Evolutionary conservation across 371 early-diverging fungal species (phyloP).

Genomic region (Mortierella sp.): DNA sequence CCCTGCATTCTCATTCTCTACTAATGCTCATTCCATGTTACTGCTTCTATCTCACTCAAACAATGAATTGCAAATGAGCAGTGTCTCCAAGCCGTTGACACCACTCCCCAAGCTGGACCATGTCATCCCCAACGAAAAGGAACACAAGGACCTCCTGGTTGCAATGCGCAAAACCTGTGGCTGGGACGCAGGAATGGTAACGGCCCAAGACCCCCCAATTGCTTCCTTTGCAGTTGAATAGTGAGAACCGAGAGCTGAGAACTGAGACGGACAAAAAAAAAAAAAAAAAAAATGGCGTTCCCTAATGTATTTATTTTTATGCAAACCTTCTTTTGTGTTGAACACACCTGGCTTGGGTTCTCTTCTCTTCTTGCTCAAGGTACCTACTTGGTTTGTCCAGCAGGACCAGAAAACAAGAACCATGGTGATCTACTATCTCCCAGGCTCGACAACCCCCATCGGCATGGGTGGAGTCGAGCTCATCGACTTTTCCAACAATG

Average conservation of each 20-base stretch:
- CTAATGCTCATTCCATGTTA: no score
- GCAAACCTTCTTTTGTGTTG: background rate
- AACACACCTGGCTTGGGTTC: background rate
- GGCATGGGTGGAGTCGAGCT: slow-evolving; percentile 50
- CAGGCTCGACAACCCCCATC: slow-evolving; percentile 25
- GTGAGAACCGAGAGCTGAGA: no score
- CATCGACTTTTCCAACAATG: slow-evolving; percentile 29
- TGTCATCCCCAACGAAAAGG: slow-evolving; percentile 41
- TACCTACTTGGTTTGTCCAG: slow-evolving; percentile 45
- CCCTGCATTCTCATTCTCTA: no score
- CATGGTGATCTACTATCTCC: slow-evolving; percentile 43
- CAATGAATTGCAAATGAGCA: no score
- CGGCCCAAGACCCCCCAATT: background rate
- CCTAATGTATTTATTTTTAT: background rate
- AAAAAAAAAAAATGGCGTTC: no score
- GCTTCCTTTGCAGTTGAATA: no score
- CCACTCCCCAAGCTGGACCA: slow-evolving; percentile 30
- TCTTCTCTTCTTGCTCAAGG: slow-evolving; percentile 14
- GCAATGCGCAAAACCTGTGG: slow-evolving; percentile 51
- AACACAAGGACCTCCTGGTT: slow-evolving; percentile 24
- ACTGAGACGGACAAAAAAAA: no score
- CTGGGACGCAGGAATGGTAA: slow-evolving; percentile 31
- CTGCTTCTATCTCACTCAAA: no score
- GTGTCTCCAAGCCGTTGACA: background rate
- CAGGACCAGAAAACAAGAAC: slow-evolving; percentile 33